Percentiles rank a stretch among this genome's conserved stretches.
Evolutionary conservation across 2,329 filamentous ascomycete genomes (phyloP).

Genomic region (Arthroderma uncinatum): DNA sequence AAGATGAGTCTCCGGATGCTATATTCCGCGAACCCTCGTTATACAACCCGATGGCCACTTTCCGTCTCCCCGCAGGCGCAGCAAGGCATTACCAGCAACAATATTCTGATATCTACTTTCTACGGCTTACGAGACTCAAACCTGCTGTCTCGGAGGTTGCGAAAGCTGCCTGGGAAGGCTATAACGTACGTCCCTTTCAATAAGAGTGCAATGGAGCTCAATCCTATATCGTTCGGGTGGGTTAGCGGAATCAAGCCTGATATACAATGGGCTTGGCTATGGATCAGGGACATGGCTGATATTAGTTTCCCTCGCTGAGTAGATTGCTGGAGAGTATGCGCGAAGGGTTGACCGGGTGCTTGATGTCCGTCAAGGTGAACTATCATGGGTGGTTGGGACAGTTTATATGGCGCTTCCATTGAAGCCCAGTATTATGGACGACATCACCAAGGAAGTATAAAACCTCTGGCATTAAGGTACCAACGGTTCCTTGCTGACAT

Average conservation of each 20-base stretch:
- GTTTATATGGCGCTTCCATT: constrained; percentile 95
- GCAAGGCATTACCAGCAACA: constrained; percentile 76
- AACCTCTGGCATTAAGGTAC: background rate
- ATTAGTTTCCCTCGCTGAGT: constrained; percentile 3
- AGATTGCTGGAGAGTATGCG: constrained; percentile 66
- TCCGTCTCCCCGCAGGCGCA: constrained; percentile 54
- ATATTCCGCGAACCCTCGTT: constrained; percentile 45
- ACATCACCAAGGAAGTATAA: constrained; percentile 79
- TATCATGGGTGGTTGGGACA: constrained; percentile 91
- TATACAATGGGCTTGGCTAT: background rate
- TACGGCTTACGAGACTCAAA: constrained; percentile 79
- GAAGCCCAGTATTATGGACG: constrained; percentile 92
- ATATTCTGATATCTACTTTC: constrained; percentile 95
- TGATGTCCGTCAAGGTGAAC: constrained; percentile 86
- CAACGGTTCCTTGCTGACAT: background rate
- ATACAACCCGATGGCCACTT: constrained; percentile 69
- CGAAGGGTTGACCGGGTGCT: constrained; percentile 75
- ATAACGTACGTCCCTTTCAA: constrained; percentile 40
- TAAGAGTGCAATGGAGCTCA: constrained; percentile 1
- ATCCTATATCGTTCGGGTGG: background rate
- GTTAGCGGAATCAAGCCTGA: background rate
- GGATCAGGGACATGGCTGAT: background rate
- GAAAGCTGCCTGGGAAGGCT: constrained; percentile 62
- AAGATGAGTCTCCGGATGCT: constrained; percentile 28
- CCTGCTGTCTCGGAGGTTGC: constrained; percentile 68